Base-by-base conservation (phyloP, 2,329 filamentous ascomycete species). In the Colletotrichum incanum region DNA sequence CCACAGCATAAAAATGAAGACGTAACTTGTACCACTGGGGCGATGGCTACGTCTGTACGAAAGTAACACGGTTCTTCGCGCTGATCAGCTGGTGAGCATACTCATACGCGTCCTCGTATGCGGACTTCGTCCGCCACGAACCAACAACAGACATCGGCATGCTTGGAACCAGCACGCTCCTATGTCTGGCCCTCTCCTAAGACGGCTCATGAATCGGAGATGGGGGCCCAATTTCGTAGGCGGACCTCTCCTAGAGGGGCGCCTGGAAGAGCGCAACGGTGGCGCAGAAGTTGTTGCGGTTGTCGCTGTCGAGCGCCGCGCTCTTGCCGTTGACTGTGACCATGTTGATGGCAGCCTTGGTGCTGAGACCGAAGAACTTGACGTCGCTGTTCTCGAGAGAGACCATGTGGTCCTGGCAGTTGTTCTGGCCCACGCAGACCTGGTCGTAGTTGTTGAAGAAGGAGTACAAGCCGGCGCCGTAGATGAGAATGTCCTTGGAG, bases 401-500 rank as follows among this genome's bases (percentile, higher is more conserved):
- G 58, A 95, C 87, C 84, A 96, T 95, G 82, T 94, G 92, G 70
- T 91, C 86, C 82, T 96, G 94, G 84, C 94, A 96, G 75, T 88
- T 89, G 79, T 93, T 88, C 12, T 86, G 86, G 47, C 82, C 81
- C 20, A 95, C 87, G 77, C 94, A 96, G 23, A 86, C 85, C 82
- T 95, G 92, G 47, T 83, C 85, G 82, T 96, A 96, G 86, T 95
- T 94, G 81, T 96, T 89, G 78, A 94, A 96, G 88, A 96, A 96
- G 75, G 88, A 92, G 87, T 96, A 96, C 71, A 95, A 83, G 34
- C 93, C 93, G 6, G 89, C 92, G 56, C 93, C 93, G 78, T 92
- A 94, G 77, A 95, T 83, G 78, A 88, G 90, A 23, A 95, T 80
- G 73, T 94, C 88, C 12, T 85, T 86, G 3, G 92, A 94, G 80